Evolutionary conservation across 169 alveolate genomes (phyloP).

Genomic region (Plasmodium gallinaceum): DNA sequence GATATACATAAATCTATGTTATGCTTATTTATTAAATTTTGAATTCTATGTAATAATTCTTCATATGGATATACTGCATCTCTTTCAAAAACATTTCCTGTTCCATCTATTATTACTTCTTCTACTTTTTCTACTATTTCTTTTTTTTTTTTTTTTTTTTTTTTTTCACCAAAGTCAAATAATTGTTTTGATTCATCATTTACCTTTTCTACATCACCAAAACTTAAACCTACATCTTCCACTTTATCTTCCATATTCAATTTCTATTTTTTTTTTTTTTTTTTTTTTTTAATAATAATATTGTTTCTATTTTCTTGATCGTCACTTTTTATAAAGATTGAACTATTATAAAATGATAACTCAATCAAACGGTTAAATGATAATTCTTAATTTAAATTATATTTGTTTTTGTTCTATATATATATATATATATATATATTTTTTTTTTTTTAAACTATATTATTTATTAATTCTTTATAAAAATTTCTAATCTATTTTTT

Average conservation of each 20-base stretch:
- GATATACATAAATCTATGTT: slow-evolving; percentile 93
- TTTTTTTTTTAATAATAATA: slow-evolving; percentile 6
- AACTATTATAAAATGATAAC: neutral
- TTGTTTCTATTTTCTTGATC: slow-evolving; percentile 2
- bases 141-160: slow-evolving; percentile 88
- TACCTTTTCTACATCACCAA: slow-evolving; percentile 50
- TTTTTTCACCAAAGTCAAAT: slow-evolving; percentile 91
- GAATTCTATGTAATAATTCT: slow-evolving; percentile 91
- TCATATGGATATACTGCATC: slow-evolving; percentile 92
- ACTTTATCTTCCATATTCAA: slow-evolving; percentile 37
- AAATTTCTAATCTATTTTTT: no score
- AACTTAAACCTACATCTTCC: slow-evolving; percentile 51
- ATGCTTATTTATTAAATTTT: slow-evolving; percentile 88
- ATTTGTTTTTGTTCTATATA: no score
- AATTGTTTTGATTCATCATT: slow-evolving; percentile 78
- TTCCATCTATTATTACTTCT: slow-evolving; percentile 84
- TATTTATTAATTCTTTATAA: no score
- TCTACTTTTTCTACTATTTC: slow-evolving; percentile 81
- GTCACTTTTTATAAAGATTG: neutral
- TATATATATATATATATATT: no score
- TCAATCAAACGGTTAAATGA: no score
- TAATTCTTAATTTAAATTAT: no score
- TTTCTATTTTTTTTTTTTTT: neutral
- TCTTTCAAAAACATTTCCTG: slow-evolving; percentile 87
- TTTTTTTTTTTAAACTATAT: no score